Evolutionary conservation across 768 basidiomycete genomes (phyloP), one percentile per base, ranked within the genome.

Genomic region (Termitomyces heimii): DNA sequence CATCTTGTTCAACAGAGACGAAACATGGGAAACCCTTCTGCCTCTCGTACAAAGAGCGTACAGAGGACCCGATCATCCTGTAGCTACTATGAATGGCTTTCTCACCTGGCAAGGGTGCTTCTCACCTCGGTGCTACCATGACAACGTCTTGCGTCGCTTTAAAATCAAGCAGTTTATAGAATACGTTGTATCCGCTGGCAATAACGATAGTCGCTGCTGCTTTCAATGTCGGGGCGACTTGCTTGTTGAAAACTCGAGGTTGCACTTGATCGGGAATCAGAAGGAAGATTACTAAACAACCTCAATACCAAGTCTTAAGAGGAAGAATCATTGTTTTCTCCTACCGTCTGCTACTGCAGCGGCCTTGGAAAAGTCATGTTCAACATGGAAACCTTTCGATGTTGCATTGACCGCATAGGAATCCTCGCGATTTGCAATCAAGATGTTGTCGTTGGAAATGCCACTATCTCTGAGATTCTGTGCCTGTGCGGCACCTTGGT

Each of bases 31-130:
- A 85, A 14, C 84, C 84, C 57, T 78, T 78, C 22, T 78, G 78
- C 63, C 81, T 84, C 66, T 77, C 73, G 62, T 82, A 85, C 31
- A 85, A 67, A 24, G 82, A 82, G 5, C 84, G 77, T 26, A 85
- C 84, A 9, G 83, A 84, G 32, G 82, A 83, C 9, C 84, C 84
- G 56, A 85, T 85, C 84, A 85, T 85, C 40, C 83, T 84, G 59
- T 16, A 40, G 29, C 22, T 48, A 29, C 44, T 1, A 50, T 55
- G 48, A 58, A 55, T 24, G 16, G 34, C 8, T 22, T 22, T 47
- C 37, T 6, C 7, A 13, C 24, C 20, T 32, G 18, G 10, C 13
- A 35, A 9, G 9, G 16, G 28, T 48, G 32, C 13, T 28, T 60
- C 59, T 28, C 57, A 82, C 83, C 84, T 76, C 13, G 84, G 84